Conservation (phyloP, 306 rosid species). For the Cucurbita pepo region DNA sequence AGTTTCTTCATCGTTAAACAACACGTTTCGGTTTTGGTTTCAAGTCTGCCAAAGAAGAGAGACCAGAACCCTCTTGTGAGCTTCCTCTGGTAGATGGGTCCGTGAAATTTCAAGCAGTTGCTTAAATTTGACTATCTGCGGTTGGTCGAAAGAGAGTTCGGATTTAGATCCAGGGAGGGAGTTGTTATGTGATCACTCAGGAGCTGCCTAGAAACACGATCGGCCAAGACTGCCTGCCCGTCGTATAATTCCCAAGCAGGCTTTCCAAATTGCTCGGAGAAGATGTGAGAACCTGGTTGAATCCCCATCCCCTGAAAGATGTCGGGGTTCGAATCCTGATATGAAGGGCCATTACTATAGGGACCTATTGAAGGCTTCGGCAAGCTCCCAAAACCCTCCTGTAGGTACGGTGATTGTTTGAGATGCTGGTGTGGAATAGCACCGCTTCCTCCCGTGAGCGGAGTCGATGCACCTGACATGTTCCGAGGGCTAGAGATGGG, state of each 20-base stretch:
- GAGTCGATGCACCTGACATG: constrained; percentile 26
- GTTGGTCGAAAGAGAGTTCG: constrained; percentile 15
- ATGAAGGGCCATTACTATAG: constrained; percentile 18
- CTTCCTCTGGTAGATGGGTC: constrained; percentile 1
- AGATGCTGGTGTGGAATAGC: constrained; percentile 20
- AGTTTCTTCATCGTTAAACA: background rate
- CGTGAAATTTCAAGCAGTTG: background rate
- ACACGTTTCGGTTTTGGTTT: background rate
- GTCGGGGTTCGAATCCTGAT: constrained; percentile 31
- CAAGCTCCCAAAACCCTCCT: constrained; percentile 27
- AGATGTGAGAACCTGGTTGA: constrained; percentile 26
- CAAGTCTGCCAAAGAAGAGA: background rate
- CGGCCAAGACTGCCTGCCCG: constrained; percentile 28
- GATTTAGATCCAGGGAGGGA: constrained; percentile 16
- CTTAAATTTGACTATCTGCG: constrained; percentile 10
- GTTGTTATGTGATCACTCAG: constrained; percentile 32
- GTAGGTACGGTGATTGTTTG: constrained; percentile 28
- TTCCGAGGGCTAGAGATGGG: constrained; percentile 31
- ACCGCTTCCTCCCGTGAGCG: constrained; percentile 23
- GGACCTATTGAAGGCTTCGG: constrained; percentile 22
- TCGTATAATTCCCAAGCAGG: constrained; percentile 22
- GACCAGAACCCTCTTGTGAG: background rate
- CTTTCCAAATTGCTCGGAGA: constrained; percentile 22
- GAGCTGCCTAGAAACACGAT: constrained; percentile 42
- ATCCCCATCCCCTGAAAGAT: constrained; percentile 26